Base-by-base conservation (phyloP, 768 basidiomycete species). In the Crassisporium funariophilum region DNA sequence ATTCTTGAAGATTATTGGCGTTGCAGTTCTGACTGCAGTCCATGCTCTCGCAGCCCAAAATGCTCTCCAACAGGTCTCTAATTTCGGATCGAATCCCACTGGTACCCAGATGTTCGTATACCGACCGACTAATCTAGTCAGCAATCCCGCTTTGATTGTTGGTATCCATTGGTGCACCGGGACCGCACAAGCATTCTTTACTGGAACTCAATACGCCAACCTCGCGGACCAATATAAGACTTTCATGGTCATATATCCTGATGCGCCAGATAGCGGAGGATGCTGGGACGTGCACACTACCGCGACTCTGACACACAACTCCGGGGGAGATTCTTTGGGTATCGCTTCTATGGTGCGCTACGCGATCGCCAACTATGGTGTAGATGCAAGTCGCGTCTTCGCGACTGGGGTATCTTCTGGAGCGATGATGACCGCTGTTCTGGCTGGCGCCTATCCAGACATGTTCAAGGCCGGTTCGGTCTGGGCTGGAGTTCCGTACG, bases 351-450 rank as follows among this genome's bases (percentile, higher is more conserved):
- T 72, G 59, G 69, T 75, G 29, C 66, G 70, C 27, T 81, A 71
- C 53, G 75, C 79, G 12, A 74, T 81, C 38, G 41, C 63, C 16
- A 78, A 68, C 63, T 78, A 67, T 48, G 69, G 68, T 24, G 78
- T 77, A 27, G 73, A 79, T 50, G 29, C 75, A 2, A 55, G 47
- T n/a, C 68, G 70, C 29, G 78, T 81, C 47, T 81, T 73, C 59
- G 73, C 71, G 20, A 76, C 76, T 24, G 80, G 79, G 12, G 70
- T 71, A 3, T 75, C 74, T 4, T 80, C 78, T 2, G 81, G 79
- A 34, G 74, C 72, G 1, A 83, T 82, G 81, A 82, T 81, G 79
- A 81, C 79, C 46, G 77, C 75, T 54, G 79, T 81, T 19, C 65
- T 81, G 33, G 63, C 66, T 37, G 79, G 77, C 24, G 73, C 76